Percentiles rank a stretch among this genome's conserved stretches.
phyloP scores from a whole-genome alignment of 2,329 filamentous ascomycete genomes.

The Lizonia empirigonia region DNA sequence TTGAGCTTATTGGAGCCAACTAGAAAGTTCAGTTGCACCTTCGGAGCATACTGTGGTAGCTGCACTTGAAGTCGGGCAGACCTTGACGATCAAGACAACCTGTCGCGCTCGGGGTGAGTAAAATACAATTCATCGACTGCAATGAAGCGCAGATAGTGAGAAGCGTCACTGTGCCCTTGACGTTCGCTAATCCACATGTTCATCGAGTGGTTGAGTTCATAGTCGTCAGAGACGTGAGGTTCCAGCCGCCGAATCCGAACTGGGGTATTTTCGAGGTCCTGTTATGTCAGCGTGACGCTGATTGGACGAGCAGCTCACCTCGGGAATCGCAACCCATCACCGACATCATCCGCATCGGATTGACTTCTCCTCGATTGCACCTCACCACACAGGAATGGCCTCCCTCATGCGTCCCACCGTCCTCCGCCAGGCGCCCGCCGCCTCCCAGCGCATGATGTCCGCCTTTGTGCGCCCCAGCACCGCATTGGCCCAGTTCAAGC shows the following conservation, averaged over 20 bases:
- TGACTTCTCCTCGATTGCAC: slow-evolving; percentile 3
- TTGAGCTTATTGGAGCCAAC: neutral
- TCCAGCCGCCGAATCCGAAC: neutral
- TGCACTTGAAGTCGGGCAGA: too few species aligned
- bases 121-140: neutral
- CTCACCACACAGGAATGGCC: slow-evolving; percentile 52
- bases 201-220: too few species aligned
- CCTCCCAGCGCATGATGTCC: slow-evolving; percentile 53
- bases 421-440: slow-evolving; percentile 54
- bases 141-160: neutral
- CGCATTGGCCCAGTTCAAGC: slow-evolving; percentile 45
- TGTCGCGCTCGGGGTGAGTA: neutral
- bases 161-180: too few species aligned
- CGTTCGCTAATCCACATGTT: neutral
- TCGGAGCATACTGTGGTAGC: neutral
- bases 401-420: slow-evolving; percentile 58
- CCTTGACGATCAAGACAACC: neutral
- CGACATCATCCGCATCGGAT: slow-evolving; percentile 15
- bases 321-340: slow-evolving; percentile 13
- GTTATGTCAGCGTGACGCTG: neutral
- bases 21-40: neutral
- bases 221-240: too few species aligned
- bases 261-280: neutral
- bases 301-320: slow-evolving; percentile 15
- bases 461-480: slow-evolving; percentile 47